Conservation (phyloP, 371 early-diverging fungal species). For the Mortierella sp. region DNA sequence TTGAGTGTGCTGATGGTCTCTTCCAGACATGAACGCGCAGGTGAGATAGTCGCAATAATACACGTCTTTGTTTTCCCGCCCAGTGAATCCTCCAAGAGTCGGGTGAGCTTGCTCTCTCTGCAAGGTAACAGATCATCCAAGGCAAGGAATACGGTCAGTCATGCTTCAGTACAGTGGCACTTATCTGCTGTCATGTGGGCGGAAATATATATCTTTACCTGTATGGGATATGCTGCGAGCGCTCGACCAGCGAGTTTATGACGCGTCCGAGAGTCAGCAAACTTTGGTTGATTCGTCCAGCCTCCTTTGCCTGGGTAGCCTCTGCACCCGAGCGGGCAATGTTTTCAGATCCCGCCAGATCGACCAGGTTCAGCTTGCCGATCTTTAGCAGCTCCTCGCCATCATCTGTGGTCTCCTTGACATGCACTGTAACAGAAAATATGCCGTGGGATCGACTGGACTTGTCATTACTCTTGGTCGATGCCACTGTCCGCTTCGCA, state of each 20-base stretch:
- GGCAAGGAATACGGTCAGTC: background rate
- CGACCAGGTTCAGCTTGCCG: conserved; percentile 96
- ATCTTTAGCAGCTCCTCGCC: conserved; percentile 88
- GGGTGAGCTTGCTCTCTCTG: conserved; percentile 94
- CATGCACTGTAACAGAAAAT: conserved; percentile 90
- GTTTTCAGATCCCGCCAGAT: conserved; percentile 98
- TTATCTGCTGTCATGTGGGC: background rate
- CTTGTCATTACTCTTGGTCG: conserved; percentile 91
- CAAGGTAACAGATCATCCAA: conserved; percentile 8
- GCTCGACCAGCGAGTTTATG: conserved; percentile 89
- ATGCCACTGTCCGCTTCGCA: conserved; percentile 82
- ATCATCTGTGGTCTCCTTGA: conserved; percentile 78
- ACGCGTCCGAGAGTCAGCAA: conserved; percentile 93
- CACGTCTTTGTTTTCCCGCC: conserved; percentile 95
- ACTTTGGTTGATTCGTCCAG: conserved; percentile 91
- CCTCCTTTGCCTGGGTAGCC: conserved; percentile 88
- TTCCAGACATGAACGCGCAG: conserved; percentile 79
- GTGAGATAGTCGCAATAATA: conserved; percentile 95
- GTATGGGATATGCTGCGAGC: conserved; percentile 89
- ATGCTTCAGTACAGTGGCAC: background rate
- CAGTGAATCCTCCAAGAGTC: conserved; percentile 95
- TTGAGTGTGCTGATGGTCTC: conserved; percentile 95
- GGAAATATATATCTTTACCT: conserved; percentile 55
- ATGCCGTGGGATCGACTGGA: conserved; percentile 97
- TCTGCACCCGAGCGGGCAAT: conserved; percentile 93